These are phyloP conservation scores for Botrytis tulipae DNA, from an alignment of 2,329 filamentous ascomycete species.

Conservation along the genomic window DNA sequence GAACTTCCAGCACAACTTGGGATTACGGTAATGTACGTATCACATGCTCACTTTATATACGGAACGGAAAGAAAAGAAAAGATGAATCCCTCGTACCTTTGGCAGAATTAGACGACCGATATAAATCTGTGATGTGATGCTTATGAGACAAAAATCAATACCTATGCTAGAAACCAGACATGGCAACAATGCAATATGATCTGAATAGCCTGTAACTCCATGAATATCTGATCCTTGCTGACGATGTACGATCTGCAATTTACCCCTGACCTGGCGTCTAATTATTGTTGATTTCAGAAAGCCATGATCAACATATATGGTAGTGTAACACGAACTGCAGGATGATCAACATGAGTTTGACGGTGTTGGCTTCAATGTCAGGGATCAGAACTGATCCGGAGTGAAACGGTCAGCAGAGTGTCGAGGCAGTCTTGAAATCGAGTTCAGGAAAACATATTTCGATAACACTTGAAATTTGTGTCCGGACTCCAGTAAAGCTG, in stretches of 20 bases:
- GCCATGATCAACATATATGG: background rate
- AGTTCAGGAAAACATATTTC: background rate
- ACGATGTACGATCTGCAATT: background rate
- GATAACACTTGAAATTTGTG: background rate
- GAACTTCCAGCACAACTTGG: background rate
- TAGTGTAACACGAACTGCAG: constrained; percentile 11
- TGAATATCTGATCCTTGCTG: background rate
- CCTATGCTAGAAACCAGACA: background rate
- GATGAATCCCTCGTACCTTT: background rate
- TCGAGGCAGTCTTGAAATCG: background rate
- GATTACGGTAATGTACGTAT: background rate
- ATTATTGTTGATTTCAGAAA: background rate
- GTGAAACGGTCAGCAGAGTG: constrained; percentile 8
- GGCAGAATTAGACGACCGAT: background rate
- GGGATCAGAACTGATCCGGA: background rate
- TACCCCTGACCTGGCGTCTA: background rate
- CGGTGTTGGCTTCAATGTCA: background rate
- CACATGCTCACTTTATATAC: background rate
- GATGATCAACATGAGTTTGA: constrained; percentile 10
- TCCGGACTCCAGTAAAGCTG: background rate
- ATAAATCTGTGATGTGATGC: background rate
- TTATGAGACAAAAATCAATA: background rate
- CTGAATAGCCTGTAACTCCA: background rate
- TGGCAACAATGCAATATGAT: background rate
- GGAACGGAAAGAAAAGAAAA: constrained; percentile 2